Evolutionary conservation across 441 rosid genomes (phyloP).

Genomic region (Jatropha multifida): DNA sequence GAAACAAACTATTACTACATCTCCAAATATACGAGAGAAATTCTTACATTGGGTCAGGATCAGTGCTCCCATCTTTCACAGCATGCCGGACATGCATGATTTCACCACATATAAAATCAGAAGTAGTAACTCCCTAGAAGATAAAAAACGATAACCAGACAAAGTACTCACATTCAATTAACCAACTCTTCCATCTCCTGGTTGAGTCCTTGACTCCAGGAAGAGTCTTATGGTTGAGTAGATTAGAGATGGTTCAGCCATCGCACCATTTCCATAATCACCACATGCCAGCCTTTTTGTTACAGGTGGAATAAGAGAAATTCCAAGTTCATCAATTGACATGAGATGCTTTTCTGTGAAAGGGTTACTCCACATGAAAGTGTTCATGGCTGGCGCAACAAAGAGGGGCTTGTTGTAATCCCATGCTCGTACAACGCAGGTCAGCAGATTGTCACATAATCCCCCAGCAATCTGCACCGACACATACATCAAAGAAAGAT

Average conservation of each 20-base stretch:
- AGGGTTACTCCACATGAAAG: conserved; percentile 89
- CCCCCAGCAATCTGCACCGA: conserved; percentile 82
- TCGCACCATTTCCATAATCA: conserved; percentile 88
- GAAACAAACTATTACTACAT: neutral
- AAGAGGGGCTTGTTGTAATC: conserved; percentile 77
- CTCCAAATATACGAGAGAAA: neutral
- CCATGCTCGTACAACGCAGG: conserved; percentile 91
- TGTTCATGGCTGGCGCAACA: conserved; percentile 90
- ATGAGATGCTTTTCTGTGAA: conserved; percentile 81
- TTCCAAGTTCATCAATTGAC: conserved; percentile 85
- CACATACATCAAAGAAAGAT: neutral
- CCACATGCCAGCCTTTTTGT: conserved; percentile 84
- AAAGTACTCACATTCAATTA: neutral
- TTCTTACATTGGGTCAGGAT: neutral
- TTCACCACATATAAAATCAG: neutral
- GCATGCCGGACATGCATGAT: neutral
- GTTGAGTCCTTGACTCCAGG: conserved; percentile 56
- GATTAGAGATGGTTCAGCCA: conserved; percentile 90
- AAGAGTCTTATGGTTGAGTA: conserved; percentile 73
- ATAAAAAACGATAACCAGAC: neutral
- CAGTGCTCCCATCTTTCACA: neutral
- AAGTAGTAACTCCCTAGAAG: neutral
- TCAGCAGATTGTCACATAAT: conserved; percentile 82
- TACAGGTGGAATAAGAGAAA: conserved; percentile 79
- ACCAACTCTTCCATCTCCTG: conserved; percentile 24